Evolutionary conservation across 1,139 yeast species (phyloP).

Genomic region (Saccharomyces hybrid): DNA sequence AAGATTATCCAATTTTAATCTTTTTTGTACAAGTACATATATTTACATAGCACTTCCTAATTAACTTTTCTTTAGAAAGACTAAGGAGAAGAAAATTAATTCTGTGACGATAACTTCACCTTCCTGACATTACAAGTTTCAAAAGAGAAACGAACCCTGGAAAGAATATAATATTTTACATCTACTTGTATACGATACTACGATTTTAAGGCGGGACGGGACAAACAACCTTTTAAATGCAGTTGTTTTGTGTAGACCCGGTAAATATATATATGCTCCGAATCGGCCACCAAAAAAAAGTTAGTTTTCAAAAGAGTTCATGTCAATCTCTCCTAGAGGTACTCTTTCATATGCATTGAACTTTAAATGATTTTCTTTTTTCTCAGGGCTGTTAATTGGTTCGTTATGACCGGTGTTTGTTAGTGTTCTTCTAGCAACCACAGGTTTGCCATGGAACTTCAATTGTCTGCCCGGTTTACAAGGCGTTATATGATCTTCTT

Average conservation of each 20-base stretch:
- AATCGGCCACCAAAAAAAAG: background rate
- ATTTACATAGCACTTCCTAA: background rate
- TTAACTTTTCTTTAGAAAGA: background rate
- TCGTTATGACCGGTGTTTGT: background rate
- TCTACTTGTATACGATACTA: background rate
- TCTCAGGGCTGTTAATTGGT: background rate
- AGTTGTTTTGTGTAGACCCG: background rate
- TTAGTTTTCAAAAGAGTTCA: background rate
- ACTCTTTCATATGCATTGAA: background rate
- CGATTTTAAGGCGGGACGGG: no score
- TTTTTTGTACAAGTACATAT: slow-evolving; percentile 6
- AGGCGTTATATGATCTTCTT: background rate
- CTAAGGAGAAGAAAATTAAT: background rate
- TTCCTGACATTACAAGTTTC: background rate
- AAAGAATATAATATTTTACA: background rate
- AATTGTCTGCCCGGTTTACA: background rate
- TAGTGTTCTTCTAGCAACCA: background rate
- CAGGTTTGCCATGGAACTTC: background rate
- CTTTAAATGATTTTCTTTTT: background rate
- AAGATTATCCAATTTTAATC: slow-evolving; percentile 2
- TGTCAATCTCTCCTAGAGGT: background rate
- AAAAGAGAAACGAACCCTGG: background rate
- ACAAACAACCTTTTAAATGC: no score
- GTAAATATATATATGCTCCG: background rate
- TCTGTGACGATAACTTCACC: background rate